A percentile compares a stretch with the other conserved stretches of the same genome.
Conservation (phyloP, 139 green algal genomes). For the Chlamydomonas eustigma region DNA sequence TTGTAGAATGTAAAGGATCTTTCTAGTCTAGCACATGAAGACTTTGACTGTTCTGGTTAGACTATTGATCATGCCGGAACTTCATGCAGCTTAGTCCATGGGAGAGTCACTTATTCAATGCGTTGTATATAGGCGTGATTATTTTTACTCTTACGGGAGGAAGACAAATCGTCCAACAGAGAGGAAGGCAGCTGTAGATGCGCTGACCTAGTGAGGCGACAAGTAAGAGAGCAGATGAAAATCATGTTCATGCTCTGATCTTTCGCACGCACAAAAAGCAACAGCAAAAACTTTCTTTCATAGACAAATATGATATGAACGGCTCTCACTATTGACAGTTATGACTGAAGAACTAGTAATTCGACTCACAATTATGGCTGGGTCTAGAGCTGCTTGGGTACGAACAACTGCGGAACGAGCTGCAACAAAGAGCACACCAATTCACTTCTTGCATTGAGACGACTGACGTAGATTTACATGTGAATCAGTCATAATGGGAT, state of each 20-base stretch:
- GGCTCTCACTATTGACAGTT: not conserved
- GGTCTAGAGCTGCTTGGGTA: slow-evolving; percentile 1
- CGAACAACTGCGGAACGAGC: not conserved
- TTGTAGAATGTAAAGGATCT: no score
- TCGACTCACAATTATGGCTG: slow-evolving; percentile 7
- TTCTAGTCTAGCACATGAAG: no score
- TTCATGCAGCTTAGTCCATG: not conserved
- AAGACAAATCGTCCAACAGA: slow-evolving; percentile 30
- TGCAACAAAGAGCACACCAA: not conserved
- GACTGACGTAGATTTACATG: not conserved
- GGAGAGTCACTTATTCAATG: not conserved
- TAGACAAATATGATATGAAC: not conserved
- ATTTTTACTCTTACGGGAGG: slow-evolving; percentile 7
- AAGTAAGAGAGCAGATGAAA: not conserved
- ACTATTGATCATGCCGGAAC: not conserved
- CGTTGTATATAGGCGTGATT: not conserved
- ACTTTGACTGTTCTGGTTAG: no score
- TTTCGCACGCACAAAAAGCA: not conserved
- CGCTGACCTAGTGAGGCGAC: slow-evolving; percentile 10
- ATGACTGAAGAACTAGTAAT: not conserved
- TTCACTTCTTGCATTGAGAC: not conserved
- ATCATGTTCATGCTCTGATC: not conserved
- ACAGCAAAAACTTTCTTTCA: not conserved
- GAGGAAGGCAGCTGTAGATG: slow-evolving; percentile 23
- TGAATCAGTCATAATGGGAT: not conserved